Conservation (phyloP, 2,329 filamentous ascomycete species). For the Byssochlamys sp. region DNA sequence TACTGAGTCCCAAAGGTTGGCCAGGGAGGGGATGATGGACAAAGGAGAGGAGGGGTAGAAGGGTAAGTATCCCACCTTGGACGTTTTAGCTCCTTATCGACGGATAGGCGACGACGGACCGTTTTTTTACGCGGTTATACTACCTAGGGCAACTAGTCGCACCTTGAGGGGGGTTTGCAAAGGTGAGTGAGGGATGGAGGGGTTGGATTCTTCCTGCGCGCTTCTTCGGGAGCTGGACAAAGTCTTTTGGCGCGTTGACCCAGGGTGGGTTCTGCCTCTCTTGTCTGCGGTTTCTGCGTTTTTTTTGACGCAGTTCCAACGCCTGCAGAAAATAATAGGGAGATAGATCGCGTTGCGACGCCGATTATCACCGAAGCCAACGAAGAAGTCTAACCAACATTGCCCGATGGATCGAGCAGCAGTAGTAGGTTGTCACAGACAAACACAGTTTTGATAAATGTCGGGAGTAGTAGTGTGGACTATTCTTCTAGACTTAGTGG, state of each 20-base stretch:
- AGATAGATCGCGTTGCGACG: not conserved
- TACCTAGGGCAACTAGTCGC: not conserved
- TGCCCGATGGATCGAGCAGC: not conserved
- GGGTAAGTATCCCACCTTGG: not conserved
- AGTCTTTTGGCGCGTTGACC: not conserved
- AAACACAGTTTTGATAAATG: not conserved
- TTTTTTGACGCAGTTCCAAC: not conserved
- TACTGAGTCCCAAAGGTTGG: not conserved
- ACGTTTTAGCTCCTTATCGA: not conserved
- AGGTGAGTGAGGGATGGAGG: not conserved
- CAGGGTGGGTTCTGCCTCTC: not conserved
- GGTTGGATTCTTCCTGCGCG: not conserved
- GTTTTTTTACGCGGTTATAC: not conserved
- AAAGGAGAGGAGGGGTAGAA: slow-evolving; percentile 1
- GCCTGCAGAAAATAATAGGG: not conserved
- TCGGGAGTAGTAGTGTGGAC: not conserved
- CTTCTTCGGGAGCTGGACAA: not conserved
- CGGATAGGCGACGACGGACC: not conserved
- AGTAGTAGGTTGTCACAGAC: not conserved
- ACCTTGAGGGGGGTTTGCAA: not conserved
- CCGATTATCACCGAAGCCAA: not conserved
- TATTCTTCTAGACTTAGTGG: not conserved
- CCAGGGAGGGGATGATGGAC: not conserved
- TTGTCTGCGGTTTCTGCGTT: too few species aligned
- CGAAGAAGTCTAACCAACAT: not conserved